phyloP scores from a whole-genome alignment of 1,284 basidiomycete genomes.

The Porogramme epimiltina region DNA sequence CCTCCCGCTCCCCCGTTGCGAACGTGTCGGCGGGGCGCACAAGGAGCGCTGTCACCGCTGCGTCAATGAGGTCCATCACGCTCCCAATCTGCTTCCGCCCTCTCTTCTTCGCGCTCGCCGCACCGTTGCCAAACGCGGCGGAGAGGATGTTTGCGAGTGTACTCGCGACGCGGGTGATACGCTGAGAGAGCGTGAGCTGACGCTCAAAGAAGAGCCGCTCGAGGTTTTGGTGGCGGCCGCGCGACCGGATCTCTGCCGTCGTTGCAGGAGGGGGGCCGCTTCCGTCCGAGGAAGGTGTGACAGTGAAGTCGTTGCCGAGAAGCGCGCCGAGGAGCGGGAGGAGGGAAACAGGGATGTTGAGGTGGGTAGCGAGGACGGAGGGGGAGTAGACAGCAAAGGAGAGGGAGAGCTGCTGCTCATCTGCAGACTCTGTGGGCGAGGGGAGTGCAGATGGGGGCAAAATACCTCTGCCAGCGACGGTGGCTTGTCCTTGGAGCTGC shows the following conservation, averaged over 20 bases:
- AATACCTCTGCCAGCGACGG: conserved; percentile 42
- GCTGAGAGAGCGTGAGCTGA: conserved; percentile 52
- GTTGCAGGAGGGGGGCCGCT: conserved; percentile 29
- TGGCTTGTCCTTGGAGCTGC: conserved; percentile 24
- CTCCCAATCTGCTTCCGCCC: conserved; percentile 57
- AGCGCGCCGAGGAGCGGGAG: conserved; percentile 86
- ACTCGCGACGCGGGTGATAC: conserved; percentile 58
- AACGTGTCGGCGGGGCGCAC: conserved; percentile 48
- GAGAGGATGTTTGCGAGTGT: conserved; percentile 56
- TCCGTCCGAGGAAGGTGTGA: conserved; percentile 29
- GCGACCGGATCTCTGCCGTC: conserved; percentile 15
- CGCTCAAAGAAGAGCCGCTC: conserved; percentile 71
- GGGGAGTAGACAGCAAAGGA: conserved; percentile 69
- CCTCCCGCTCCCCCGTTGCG: conserved; percentile 62
- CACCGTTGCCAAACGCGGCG: conserved; percentile 33
- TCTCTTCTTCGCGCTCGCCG: conserved; percentile 40
- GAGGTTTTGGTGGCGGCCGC: conserved; percentile 40
- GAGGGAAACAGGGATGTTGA: conserved; percentile 60
- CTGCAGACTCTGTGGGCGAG: neutral
- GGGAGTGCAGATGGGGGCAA: conserved; percentile 50
- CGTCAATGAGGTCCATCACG: conserved; percentile 76
- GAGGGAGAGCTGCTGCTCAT: conserved; percentile 41
- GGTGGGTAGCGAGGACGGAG: conserved; percentile 44
- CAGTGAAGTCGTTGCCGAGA: conserved; percentile 82
- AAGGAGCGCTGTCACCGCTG: conserved; percentile 61